Percentiles rank a stretch among this genome's conserved stretches.
Conservation (phyloP, 164 flowering plant genomes). For the Berberis thunbergii region DNA sequence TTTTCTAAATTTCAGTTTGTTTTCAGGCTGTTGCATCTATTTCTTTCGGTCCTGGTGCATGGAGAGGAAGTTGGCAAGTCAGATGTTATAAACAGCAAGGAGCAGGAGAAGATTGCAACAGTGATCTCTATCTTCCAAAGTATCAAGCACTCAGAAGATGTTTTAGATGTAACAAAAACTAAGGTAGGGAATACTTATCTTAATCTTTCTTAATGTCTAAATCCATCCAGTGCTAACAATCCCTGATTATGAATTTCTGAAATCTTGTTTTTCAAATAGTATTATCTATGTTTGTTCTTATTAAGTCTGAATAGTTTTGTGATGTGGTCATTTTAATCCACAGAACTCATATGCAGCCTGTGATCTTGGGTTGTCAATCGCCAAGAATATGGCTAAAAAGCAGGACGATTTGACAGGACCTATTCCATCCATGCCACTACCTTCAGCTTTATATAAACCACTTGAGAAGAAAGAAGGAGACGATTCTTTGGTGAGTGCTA, state of each 20-base stretch:
- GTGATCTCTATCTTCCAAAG: constrained; percentile 47
- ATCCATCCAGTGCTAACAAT: too few species aligned
- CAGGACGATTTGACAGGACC: constrained; percentile 30
- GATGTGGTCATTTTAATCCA: constrained; percentile 10
- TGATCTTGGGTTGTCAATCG: constrained; percentile 72
- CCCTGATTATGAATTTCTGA: too few species aligned
- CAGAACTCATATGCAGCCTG: constrained; percentile 84
- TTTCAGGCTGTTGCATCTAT: constrained; percentile 62
- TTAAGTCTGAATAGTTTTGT: not conserved
- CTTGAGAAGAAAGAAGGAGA: constrained; percentile 38
- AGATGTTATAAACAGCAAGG: constrained; percentile 30
- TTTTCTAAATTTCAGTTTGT: not conserved
- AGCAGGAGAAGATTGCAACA: constrained; percentile 39
- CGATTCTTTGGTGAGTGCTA: constrained; percentile 30
- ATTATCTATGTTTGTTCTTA: not conserved
- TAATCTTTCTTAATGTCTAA: too few species aligned
- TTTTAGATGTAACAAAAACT: constrained; percentile 50
- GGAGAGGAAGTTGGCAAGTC: constrained; percentile 63
- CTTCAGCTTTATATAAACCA: constrained; percentile 51
- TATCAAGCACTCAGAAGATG: constrained; percentile 68
- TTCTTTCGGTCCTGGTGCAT: constrained; percentile 55
- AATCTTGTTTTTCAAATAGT: not conserved
- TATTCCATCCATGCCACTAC: constrained; percentile 35
- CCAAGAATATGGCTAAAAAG: constrained; percentile 48
- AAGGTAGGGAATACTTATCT: constrained; percentile 34